Evolutionary conservation across 116 monocot genomes (phyloP), one percentile per base, ranked within the genome.

Genomic region (Phalaenopsis hybrid): DNA sequence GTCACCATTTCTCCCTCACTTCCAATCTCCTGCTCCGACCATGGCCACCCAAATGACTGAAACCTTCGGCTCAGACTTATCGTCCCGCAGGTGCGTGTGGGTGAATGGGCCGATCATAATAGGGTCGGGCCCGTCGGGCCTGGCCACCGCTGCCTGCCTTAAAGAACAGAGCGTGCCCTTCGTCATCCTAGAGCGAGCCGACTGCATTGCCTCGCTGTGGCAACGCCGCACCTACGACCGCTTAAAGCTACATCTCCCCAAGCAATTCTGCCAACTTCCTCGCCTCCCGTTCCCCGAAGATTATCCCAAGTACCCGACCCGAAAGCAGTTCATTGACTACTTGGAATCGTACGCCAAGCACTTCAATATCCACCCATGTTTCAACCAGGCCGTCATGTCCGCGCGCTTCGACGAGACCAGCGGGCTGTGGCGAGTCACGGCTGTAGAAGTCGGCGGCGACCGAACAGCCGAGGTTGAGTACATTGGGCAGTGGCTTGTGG

Each of bases 181-280:
- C 79, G 84, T 88, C 37, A 85, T 89, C 73, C 86, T 90, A 31
- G 88, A 88, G 81, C 83, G 86, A 0, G 57, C 84, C 8, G 85
- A 88, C 79, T 87, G 92, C 87, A 84, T 86, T 63, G 91, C 91
- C 63, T 91, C 93, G 2, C 83, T 89, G 2, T 93, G 93, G 93
- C 89, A 89, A 75, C 86, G 86, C 20, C 87, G 85, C 74, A 93
- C 93, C 57, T 93, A 93, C 75, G 85, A 89, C 80, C 93, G 91
- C 68, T 89, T 93, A 37, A 91, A 89, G 83, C 88, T 93, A 72
- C 91, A 93, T 81, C 85, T 93, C 44, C 93, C 93, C 78, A 93
- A 88, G 59, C 82, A 89, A 76, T 91, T 91, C 86, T 93, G 93
- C 83, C 86, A 93, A 81, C 88, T 93, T 9, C 93, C 93, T 4